Evolutionary conservation across 768 basidiomycete species (phyloP), one percentile per base, ranked within the genome.

Genomic region (Tricholomella constricta): DNA sequence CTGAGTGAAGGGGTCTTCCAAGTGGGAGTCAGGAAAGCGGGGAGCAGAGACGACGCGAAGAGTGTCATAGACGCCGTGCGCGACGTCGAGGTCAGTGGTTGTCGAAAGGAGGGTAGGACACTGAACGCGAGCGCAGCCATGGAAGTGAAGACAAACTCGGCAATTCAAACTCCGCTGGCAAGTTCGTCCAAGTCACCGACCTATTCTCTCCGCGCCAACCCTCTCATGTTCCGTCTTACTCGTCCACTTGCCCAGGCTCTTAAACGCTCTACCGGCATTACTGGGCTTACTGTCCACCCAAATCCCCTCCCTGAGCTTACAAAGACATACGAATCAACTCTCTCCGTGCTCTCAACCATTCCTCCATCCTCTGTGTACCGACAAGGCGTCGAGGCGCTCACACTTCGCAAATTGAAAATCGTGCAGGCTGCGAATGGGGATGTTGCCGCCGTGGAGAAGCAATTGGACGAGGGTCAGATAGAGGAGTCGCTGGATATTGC

Each of bases 321-420:
- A 48, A 73, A 81, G 61, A 87, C 86, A 43, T 96, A 95, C 77
- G 74, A 86, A 64, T 76, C 81, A 46, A 97, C 94, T 6, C 84
- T 97, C 48, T 68, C 80, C 26, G 70, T 78, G 6, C 82, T 96
- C 45, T 72, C 80, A 8, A 70, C 78, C 51, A 82, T 97, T 55
- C 95, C 95, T n/a, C 69, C 78, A 56, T 81, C 86, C 46, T 90
- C 91, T 60, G 85, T 92, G 41, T 98, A 98, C 74, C 85, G 91
- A 53, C 94, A 96, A 71, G 86, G 89, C 48, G 85, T 84, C 26
- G 91, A 95, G 71, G 87, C 89, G 8, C 81, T 95, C 62, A 89
- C 86, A n/a, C 82, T 82, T 59, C 84, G 84, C 65, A 90, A 91
- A 65, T 80, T 96, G 54, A 79, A 74, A 63, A 79, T 91, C 51